Percentiles rank a stretch among this genome's conserved stretches.
These are phyloP conservation scores for Eruca vesicaria DNA, from an alignment of 441 rosid species.

Conservation along the genomic window DNA sequence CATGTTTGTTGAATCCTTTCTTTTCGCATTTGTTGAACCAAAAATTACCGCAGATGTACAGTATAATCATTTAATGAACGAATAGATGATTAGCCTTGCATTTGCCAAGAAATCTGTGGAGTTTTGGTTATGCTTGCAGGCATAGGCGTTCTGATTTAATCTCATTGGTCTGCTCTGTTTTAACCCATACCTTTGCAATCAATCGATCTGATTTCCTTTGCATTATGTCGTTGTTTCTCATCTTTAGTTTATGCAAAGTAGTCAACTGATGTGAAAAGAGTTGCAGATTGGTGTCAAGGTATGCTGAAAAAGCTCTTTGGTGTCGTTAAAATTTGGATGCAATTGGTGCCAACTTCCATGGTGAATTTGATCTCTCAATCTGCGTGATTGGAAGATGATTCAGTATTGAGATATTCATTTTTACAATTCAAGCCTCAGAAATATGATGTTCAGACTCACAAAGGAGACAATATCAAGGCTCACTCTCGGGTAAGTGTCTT, in stretches of 20 bases:
- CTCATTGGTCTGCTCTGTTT: not conserved
- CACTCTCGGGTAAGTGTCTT: slow-evolving; percentile 67
- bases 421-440: slow-evolving; percentile 67
- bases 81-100: slow-evolving; percentile 26
- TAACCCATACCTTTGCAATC: not conserved
- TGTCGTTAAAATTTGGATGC: not conserved
- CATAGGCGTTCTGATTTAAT: not conserved
- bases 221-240: not conserved
- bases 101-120: slow-evolving; percentile 31
- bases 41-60: not conserved
- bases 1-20: not conserved
- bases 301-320: not conserved
- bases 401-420: not conserved
- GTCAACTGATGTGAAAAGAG: slow-evolving; percentile 75
- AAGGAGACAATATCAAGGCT: slow-evolving; percentile 77
- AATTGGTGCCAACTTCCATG: not conserved
- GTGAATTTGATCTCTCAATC: not conserved
- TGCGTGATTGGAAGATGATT: not conserved
- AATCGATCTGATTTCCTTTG: slow-evolving; percentile 6
- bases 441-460: slow-evolving; percentile 85
- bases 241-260: slow-evolving; percentile 61
- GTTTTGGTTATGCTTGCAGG: slow-evolving; percentile 16
- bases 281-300: slow-evolving; percentile 95
- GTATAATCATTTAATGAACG: not conserved
- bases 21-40: not conserved